Percentiles rank a stretch among this genome's conserved stretches.
phyloP scores from a whole-genome alignment of 1,284 basidiomycete species.

The Cryptococcus sp. region DNA sequence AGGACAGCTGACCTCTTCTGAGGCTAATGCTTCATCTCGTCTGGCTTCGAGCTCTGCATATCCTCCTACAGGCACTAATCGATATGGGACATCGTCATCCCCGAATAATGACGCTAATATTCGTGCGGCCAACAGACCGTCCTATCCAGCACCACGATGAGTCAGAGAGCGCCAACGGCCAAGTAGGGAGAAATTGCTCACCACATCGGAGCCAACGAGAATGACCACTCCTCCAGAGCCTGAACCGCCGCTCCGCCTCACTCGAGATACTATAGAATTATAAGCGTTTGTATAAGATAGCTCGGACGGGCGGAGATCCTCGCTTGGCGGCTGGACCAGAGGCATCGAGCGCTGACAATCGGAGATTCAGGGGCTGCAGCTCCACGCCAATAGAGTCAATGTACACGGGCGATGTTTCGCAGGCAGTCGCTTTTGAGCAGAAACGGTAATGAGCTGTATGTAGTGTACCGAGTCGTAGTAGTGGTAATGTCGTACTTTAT shows the following conservation, averaged over 20 bases:
- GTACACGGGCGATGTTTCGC: too few species aligned
- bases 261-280: conserved; percentile 71
- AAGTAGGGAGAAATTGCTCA: conserved; percentile 11
- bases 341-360: conserved; percentile 37
- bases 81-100: conserved; percentile 90
- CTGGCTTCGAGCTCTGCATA: conserved; percentile 70
- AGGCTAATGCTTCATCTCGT: conserved; percentile 66
- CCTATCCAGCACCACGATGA: conserved; percentile 18
- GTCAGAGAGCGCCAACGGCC: conserved; percentile 8
- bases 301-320: conserved; percentile 42
- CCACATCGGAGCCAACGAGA: conserved; percentile 48
- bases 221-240: conserved; percentile 49
- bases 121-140: conserved; percentile 52
- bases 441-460: too few species aligned
- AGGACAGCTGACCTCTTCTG: conserved; percentile 64
- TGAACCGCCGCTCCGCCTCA: conserved; percentile 35
- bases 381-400: too few species aligned
- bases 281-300: conserved; percentile 74
- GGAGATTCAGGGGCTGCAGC: too few species aligned
- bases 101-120: conserved; percentile 88
- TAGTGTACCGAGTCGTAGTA: too few species aligned
- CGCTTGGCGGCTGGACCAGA: conserved; percentile 48
- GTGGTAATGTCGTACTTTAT: neutral
- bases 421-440: too few species aligned
- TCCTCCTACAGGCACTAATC: conserved; percentile 88